Conservation (phyloP, 805 yeast species). For the Monosporozyma aquatica region DNA sequence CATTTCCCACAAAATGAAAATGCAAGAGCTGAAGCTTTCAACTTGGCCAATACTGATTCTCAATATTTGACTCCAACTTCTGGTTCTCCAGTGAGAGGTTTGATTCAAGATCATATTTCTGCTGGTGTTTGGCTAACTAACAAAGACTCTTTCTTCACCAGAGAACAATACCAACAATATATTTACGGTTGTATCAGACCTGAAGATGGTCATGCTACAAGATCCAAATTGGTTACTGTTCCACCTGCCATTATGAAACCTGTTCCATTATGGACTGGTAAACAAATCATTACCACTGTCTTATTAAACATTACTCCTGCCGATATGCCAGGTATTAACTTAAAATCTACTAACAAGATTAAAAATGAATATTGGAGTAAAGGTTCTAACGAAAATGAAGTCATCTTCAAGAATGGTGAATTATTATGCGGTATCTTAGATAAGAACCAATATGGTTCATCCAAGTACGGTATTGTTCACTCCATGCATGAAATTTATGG, state of each 20-base stretch:
- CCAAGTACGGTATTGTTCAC: constrained; percentile 93
- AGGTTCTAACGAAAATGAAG: constrained; percentile 76
- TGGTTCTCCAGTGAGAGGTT: constrained; percentile 96
- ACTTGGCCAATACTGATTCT: constrained; percentile 93
- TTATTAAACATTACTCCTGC: constrained; percentile 79
- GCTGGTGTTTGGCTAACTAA: constrained; percentile 98
- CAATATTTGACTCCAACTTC: constrained; percentile 98
- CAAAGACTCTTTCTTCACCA: constrained; percentile 83
- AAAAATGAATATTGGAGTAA: constrained; percentile 93
- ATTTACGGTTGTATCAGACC: constrained; percentile 92
- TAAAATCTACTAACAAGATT: constrained; percentile 75
- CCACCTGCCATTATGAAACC: constrained; percentile 91
- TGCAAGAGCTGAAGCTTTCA: constrained; percentile 91
- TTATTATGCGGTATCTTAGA: constrained; percentile 87
- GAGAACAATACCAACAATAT: constrained; percentile 89
- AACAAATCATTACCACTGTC: constrained; percentile 90
- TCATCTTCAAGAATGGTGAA: constrained; percentile 78
- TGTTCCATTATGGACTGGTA: constrained; percentile 92
- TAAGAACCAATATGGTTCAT: constrained; percentile 97
- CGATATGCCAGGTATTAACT: constrained; percentile 84
- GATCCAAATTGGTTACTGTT: constrained; percentile 57
- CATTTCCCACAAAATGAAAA: constrained; percentile 98
- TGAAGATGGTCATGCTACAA: constrained; percentile 91
- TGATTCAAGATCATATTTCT: constrained; percentile 96
- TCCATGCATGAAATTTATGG: constrained; percentile 95